Evolutionary conservation across 2,329 filamentous ascomycete genomes (phyloP).

Genomic region (Hypoxylon sp.): DNA sequence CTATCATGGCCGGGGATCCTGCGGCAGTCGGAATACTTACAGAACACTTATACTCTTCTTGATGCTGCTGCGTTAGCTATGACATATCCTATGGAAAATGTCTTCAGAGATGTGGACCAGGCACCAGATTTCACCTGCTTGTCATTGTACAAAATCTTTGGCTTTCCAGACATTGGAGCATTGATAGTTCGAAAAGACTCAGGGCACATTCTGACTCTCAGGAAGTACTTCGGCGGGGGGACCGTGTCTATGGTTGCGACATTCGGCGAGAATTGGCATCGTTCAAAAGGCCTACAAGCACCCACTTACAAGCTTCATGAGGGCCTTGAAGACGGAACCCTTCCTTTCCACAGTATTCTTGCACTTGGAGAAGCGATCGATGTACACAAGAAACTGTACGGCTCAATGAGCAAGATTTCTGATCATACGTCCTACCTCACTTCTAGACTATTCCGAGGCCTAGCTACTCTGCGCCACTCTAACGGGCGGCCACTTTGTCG

Average conservation of each 20-base stretch:
- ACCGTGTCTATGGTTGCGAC: slow-evolving; percentile 74
- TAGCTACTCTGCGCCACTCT: slow-evolving; percentile 65
- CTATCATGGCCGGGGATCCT: slow-evolving; percentile 66
- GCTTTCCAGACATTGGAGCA: slow-evolving; percentile 75
- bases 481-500: slow-evolving; percentile 68
- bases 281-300: slow-evolving; percentile 63
- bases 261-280: slow-evolving; percentile 67
- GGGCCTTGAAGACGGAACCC: slow-evolving; percentile 76
- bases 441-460: slow-evolving; percentile 63
- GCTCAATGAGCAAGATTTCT: slow-evolving; percentile 71
- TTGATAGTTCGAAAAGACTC: slow-evolving; percentile 71
- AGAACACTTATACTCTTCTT: slow-evolving; percentile 67
- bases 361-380: slow-evolving; percentile 73
- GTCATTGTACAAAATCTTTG: slow-evolving; percentile 78
- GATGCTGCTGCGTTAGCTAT: slow-evolving; percentile 77
- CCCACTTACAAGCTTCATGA: slow-evolving; percentile 67
- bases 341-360: slow-evolving; percentile 76
- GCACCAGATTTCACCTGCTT: slow-evolving; percentile 74
- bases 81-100: slow-evolving; percentile 68
- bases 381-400: slow-evolving; percentile 69
- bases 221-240: slow-evolving; percentile 78
- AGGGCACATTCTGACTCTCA: slow-evolving; percentile 67
- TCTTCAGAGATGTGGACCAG: slow-evolving; percentile 64
- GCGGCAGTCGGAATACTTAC: slow-evolving; percentile 53
- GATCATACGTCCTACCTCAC: slow-evolving; percentile 70